Conservation (phyloP, 1,284 basidiomycete genomes). For the Ustanciosporium gigantosporum region DNA sequence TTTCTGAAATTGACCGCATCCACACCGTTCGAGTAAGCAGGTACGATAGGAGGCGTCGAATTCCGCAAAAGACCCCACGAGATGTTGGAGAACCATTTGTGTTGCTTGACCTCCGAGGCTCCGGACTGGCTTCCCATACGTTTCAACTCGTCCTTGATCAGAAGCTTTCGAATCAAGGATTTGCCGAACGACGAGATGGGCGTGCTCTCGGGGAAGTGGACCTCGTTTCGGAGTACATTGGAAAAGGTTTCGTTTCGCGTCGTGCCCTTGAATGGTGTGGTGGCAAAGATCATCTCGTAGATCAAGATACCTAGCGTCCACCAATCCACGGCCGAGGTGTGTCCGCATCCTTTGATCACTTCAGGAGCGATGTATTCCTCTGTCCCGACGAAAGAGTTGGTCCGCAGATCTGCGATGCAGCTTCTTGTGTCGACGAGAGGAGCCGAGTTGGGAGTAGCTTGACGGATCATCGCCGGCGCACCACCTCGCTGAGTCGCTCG, state of each 20-base stretch:
- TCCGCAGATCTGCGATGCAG: constrained; percentile 95
- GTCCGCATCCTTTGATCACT: constrained; percentile 95
- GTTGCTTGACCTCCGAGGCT: constrained; percentile 96
- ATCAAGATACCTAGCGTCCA: constrained; percentile 98
- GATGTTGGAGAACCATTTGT: constrained; percentile 96
- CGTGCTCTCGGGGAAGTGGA: constrained; percentile 83
- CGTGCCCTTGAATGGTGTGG: constrained; percentile 96
- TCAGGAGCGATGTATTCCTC: constrained; percentile 99
- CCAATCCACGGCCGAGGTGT: constrained; percentile 99
- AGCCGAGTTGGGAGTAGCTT: constrained; percentile 83
- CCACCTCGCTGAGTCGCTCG: constrained; percentile 77
- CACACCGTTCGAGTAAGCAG: constrained; percentile 74
- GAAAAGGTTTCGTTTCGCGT: constrained; percentile 94
- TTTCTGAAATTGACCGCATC: constrained; percentile 90
- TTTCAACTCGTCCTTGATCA: constrained; percentile 90
- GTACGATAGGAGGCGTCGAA: constrained; percentile 88
- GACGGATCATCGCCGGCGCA: constrained; percentile 86
- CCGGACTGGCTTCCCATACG: constrained; percentile 88
- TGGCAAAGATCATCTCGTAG: constrained; percentile 99
- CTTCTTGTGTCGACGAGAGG: constrained; percentile 94
- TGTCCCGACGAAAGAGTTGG: constrained; percentile 98
- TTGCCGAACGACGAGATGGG: constrained; percentile 79
- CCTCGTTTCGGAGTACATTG: constrained; percentile 86
- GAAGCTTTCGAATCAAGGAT: constrained; percentile 80
- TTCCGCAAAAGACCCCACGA: constrained; percentile 96